Evolutionary conservation across 2,329 filamentous ascomycete species (phyloP).

Genomic region (Dothiorella sarmentorum): DNA sequence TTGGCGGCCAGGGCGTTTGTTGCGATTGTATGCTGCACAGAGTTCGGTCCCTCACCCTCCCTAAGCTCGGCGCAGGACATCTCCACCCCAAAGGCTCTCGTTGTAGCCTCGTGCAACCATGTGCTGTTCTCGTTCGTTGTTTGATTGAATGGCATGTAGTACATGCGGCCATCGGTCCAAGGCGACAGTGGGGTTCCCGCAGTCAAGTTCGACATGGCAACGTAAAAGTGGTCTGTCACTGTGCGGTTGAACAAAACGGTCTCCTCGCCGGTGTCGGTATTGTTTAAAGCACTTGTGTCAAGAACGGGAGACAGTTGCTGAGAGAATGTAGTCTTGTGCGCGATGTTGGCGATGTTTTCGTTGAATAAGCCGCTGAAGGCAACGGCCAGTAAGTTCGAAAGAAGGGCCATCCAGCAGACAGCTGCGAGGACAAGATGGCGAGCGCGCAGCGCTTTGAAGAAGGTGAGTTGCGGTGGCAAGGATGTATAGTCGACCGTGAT

Average conservation of each 20-base stretch:
- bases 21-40: background rate
- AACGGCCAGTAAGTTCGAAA: conserved; percentile 54
- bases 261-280: background rate
- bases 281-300: background rate
- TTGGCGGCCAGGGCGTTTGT: background rate
- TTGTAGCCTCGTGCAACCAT: conserved; percentile 26
- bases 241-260: background rate
- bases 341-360: conserved; percentile 28
- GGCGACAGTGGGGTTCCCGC: conserved; percentile 44
- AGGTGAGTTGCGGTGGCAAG: conserved; percentile 52
- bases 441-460: conserved; percentile 46
- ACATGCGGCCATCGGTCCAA: conserved; percentile 47
- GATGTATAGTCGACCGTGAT: conserved; percentile 52
- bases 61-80: conserved; percentile 34
- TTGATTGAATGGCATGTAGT: conserved; percentile 47
- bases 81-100: conserved; percentile 34
- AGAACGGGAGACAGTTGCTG: conserved; percentile 18
- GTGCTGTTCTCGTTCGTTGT: background rate
- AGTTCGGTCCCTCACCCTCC: background rate
- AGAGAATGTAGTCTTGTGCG: conserved; percentile 13
- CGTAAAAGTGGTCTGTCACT: conserved; percentile 39
- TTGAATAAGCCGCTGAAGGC: conserved; percentile 52
- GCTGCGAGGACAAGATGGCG: conserved; percentile 46
- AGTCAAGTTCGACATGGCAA: conserved; percentile 46
- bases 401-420: conserved; percentile 48